Evolutionary conservation across 108 stramenopile species (phyloP), one percentile per base, ranked within the genome.

Genomic region (Epithemia pelagica): DNA sequence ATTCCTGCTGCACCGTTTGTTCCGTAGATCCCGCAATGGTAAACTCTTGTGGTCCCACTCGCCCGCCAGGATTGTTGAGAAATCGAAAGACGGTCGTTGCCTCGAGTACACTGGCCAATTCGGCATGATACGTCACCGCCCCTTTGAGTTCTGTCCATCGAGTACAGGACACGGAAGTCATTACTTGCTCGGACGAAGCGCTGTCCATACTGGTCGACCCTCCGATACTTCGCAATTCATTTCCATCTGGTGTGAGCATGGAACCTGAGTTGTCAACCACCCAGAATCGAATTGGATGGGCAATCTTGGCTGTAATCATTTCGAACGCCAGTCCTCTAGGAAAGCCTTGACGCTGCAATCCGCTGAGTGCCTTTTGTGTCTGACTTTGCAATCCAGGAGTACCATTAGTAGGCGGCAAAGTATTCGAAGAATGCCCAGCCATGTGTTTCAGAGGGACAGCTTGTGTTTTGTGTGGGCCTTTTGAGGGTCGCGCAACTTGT

Each of bases 111-210:
- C 77, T 72, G 18, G 88, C 84, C 74, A 86, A 69, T 67, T 84
- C 64, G 28, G 78, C 70, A 70, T 89, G 88, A 71, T 84, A 89
- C 23, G 67, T 69, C 18, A 89, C 83, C 2, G 80, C 74, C 1
- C 81, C 83, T 55, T 74, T 72, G 10, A 89, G 66, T 72, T 89
- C 88, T 53, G 76, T 77, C 88, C 88, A 89, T 37, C 88, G 64
- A 5, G 75, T 76, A n/a, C 68, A 78, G 30, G 72, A 58, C 18
- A 81, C 71, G 30, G 61, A 54, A 32, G 67, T 72, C 27, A 76
- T 32, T 22, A 28, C 32, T 29, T 62, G 72, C 15, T 68, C 61
- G 56, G 53, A 32, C 29, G 57, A 72, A 53, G 65, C 5, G 15
- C 10, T 15, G 15, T 46, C 15, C 15, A 7, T 7, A 23, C 21